Evolutionary conservation across 139 green algal species (phyloP), one percentile per base, ranked within the genome.

Genomic region (Ulvella scutata): DNA sequence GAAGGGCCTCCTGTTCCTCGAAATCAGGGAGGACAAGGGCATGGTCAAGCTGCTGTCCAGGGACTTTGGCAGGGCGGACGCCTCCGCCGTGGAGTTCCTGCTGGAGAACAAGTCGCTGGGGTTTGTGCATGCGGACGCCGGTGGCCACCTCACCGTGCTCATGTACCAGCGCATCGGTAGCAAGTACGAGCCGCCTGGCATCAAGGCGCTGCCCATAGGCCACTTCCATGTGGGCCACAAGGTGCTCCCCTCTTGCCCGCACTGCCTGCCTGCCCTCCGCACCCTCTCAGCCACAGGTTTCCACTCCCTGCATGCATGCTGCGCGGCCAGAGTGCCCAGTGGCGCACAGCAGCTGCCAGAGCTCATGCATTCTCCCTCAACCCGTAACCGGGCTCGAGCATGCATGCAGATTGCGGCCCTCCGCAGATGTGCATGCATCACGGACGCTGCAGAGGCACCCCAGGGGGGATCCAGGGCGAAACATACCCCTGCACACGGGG

Each of bases 1-100:
- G 17, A 85, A 91, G 43, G 86, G 89, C 73, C 61, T 89, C 28
- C 78, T 82, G 62, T 97, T 97, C 73, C 62, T 97, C 43, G 43
- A 83, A 2, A 96, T 87, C 85, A 87, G 61, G 74, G 85, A 88
- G 21, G 84, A 4, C 3, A 2, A 35, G 38, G 4, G 4, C 38
- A 29, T 60, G 43, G 26, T 23, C 28, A 34, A 36, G 51, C 74
- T 60, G 40, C 33, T 28, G 33, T 61, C 74, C 3, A 44, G 36
- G 1, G 74, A 38, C 31, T 73, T 74, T 28, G 62, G 35, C 62
- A 23, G 38, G 29, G 31, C 6, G 23, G 62, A 74, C 62, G 51
- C 51, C 0, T 6, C 33, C 51, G 51, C 35, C 35, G 33, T 60
- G 26, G 28, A 43, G n/a, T 38, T 38, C 21, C 43, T 43, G 7